phyloP scores from a whole-genome alignment of 805 yeast species.

The Kodamaea leandrae region DNA sequence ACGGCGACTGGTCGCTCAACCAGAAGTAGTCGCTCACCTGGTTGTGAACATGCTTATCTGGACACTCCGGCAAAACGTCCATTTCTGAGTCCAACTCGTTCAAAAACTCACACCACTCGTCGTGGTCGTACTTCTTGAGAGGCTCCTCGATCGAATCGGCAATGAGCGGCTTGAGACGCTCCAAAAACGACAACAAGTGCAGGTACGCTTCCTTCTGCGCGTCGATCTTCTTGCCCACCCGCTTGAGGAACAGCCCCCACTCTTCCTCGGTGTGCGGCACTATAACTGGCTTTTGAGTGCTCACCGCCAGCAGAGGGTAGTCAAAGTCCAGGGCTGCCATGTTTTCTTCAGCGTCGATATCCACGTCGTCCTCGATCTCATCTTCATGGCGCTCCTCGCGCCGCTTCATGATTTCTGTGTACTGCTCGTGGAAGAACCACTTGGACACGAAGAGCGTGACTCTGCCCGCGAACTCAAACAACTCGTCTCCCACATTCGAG shows the following conservation, averaged over 20 bases:
- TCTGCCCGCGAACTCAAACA: constrained; percentile 32
- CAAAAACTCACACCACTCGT: constrained; percentile 51
- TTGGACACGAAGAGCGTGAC: constrained; percentile 13
- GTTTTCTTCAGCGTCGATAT: constrained; percentile 3
- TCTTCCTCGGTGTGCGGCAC: constrained; percentile 3
- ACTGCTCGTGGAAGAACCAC: constrained; percentile 7
- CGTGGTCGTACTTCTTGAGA: constrained; percentile 42
- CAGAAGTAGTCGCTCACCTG: constrained; percentile 42
- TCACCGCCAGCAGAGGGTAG: neutral
- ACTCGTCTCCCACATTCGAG: constrained; percentile 65
- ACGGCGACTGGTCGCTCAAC: constrained; percentile 66
- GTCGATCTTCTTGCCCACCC: constrained; percentile 8
- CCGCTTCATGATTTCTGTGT: neutral
- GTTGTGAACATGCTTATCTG: constrained; percentile 2
- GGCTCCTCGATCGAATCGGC: constrained; percentile 40
- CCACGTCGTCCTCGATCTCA: constrained; percentile 5
- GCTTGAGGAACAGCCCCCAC: constrained; percentile 3
- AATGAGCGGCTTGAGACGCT: constrained; percentile 28
- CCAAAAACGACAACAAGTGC: constrained; percentile 27
- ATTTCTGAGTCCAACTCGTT: constrained; percentile 23
- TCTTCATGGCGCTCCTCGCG: constrained; percentile 9
- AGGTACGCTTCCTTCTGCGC: constrained; percentile 16
- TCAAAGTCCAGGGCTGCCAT: neutral
- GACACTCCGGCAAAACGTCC: neutral
- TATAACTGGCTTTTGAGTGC: neutral